Evolutionary conservation across 2,329 filamentous ascomycete genomes (phyloP), one percentile per base, ranked within the genome.

Genomic region (Aspergillus neotritici): DNA sequence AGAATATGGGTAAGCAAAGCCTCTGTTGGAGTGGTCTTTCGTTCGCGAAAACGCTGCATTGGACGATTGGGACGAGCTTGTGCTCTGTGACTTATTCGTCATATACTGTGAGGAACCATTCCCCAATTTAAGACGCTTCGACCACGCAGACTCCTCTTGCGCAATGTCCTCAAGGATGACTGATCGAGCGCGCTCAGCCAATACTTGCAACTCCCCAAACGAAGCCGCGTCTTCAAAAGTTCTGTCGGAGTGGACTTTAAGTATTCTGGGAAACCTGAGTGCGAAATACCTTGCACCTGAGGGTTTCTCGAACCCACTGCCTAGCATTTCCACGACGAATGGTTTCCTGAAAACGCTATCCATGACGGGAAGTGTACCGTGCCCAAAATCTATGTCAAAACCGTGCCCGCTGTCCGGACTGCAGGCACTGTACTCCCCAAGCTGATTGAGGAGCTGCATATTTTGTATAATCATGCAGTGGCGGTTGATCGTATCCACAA

Each of bases 201-300:
- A 72, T 5, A 73, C 60, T 52, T 90, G 84, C 3, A 95, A 69
- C 41, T 88, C 82, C 1, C 75, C 64, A 50, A 90, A 87, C 0
- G 81, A 79, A 13, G 87, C 69, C 1, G 81, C 76, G 45, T 94
- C 86, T 15, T 74, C 70, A 58, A 79, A 86, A 2, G 78, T 78
- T 16, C 88, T 76, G 60, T 95, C 88, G 47, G 76, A 78, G 55
- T 94, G 87, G 8, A 94, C 73, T 57, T 91, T 94, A 44, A 79
- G 75, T 3, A 91, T 79, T 2, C 78, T 73, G 1, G 89, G 85
- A 56, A 94, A 94, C 1, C 89, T 77, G 40, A 88, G 77, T 46
- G 82, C 83, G 71, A 80, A 88, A 56, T 86, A 89, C 1, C 75
- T 74, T 11, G 79, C 81, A 55, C 84, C 83, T 4, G 79, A 76